Evolutionary conservation across 495 filamentous ascomycete genomes (phyloP).

Genomic region (Trichocladium uniseriatum): DNA sequence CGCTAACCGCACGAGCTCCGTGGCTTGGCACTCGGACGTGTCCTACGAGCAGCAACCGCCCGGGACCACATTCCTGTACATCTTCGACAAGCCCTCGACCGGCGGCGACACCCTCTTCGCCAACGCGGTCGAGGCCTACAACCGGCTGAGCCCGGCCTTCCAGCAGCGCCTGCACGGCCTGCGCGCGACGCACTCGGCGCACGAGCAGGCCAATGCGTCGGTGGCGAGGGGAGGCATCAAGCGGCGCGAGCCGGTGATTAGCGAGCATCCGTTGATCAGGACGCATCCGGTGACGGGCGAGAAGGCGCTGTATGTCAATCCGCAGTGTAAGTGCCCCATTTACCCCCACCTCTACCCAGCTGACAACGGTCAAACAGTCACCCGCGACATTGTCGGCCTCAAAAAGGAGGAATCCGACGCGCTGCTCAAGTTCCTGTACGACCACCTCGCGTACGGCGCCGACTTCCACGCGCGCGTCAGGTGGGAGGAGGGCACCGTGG

Average conservation of each 20-base stretch:
- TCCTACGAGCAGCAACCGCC: constrained; percentile 79
- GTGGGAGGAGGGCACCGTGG: constrained; percentile 74
- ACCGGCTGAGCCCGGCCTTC: constrained; percentile 62
- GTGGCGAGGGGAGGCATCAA: constrained; percentile 49
- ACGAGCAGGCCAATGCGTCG: constrained; percentile 56
- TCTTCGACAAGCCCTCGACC: constrained; percentile 63
- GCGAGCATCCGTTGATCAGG: constrained; percentile 65
- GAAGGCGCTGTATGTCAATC: constrained; percentile 80
- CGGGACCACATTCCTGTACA: constrained; percentile 73
- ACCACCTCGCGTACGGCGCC: constrained; percentile 70
- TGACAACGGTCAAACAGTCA: no score
- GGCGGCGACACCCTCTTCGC: constrained; percentile 76
- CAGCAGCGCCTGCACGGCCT: constrained; percentile 65
- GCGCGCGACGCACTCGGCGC: constrained; percentile 64
- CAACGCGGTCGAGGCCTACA: constrained; percentile 66
- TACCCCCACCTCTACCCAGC: no score
- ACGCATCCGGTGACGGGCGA: constrained; percentile 77
- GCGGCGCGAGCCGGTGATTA: constrained; percentile 60
- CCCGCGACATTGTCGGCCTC: constrained; percentile 59
- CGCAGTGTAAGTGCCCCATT: constrained; percentile 78
- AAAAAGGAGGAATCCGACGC: constrained; percentile 71
- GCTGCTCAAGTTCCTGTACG: constrained; percentile 80
- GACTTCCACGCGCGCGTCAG: constrained; percentile 86
- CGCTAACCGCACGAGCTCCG: constrained; percentile 53
- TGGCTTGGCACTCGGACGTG: constrained; percentile 76